A percentile compares a stretch with the other conserved stretches of the same genome.
Conservation (phyloP, 768 basidiomycete genomes). For the Hygrophorus pudorinus region DNA sequence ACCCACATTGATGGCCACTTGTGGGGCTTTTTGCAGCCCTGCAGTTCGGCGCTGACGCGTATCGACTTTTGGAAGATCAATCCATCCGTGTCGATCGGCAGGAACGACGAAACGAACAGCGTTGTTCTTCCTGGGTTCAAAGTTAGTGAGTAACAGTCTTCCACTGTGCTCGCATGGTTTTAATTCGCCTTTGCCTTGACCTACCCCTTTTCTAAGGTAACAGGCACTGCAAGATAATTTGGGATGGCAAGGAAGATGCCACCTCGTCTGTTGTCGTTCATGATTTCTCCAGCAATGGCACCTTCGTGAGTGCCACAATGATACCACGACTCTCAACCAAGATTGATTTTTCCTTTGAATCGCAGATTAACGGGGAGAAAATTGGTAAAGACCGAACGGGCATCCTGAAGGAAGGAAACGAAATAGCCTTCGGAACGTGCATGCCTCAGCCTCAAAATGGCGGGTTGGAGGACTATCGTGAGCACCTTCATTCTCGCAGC, state of each 20-base stretch:
- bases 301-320: constrained; percentile 38
- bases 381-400: constrained; percentile 47
- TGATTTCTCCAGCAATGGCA: constrained; percentile 66
- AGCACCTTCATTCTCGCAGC: constrained; percentile 18
- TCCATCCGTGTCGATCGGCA: constrained; percentile 43
- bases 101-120: constrained; percentile 36
- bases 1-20: constrained; percentile 32
- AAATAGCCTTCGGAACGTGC: constrained; percentile 73
- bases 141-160: constrained; percentile 49
- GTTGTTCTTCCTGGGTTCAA: constrained; percentile 59
- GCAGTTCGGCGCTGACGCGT: constrained; percentile 37
- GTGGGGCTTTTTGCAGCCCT: constrained; percentile 69
- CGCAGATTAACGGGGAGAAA: constrained; percentile 57
- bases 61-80: constrained; percentile 54
- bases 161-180: constrained; percentile 1
- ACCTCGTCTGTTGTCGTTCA: constrained; percentile 35
- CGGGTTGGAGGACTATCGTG: constrained; percentile 65
- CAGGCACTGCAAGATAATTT: constrained; percentile 44
- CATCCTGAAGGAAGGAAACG: constrained; percentile 69
- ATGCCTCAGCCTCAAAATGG: constrained; percentile 32
- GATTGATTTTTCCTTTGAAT: not conserved
- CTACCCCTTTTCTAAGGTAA: constrained; percentile 30
- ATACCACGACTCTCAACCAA: not conserved
- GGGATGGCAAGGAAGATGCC: constrained; percentile 43
- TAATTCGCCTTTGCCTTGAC: not conserved